These are phyloP conservation scores for Selaginella tamariscina DNA, from an alignment of 75 land plant species.

Conservation along the genomic window DNA sequence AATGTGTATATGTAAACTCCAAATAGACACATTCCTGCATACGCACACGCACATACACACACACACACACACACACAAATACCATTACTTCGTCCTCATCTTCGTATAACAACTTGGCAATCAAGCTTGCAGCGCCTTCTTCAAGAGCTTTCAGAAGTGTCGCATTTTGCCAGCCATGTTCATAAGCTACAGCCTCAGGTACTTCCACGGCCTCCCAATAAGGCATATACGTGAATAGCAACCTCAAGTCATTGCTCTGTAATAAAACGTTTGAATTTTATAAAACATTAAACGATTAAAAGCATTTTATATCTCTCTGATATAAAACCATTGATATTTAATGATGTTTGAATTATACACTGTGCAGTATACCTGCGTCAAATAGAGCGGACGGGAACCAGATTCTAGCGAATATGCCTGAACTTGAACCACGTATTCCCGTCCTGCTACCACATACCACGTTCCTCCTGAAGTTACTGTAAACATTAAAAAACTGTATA, in stretches of 20 bases:
- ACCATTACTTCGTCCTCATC: background rate
- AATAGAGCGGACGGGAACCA: slow-evolving; percentile 43
- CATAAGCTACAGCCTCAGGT: slow-evolving; percentile 31
- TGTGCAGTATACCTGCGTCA: slow-evolving; percentile 52
- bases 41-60: no score
- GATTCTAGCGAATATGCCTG: slow-evolving; percentile 49
- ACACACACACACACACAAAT: no score
- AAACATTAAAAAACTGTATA: no score
- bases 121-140: slow-evolving; percentile 48
- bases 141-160: slow-evolving; percentile 45
- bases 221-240: slow-evolving; percentile 29
- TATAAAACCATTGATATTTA: no score
- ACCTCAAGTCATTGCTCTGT: slow-evolving; percentile 54
- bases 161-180: slow-evolving; percentile 50
- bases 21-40: no score
- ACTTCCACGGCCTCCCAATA: slow-evolving; percentile 44
- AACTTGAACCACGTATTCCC: slow-evolving; percentile 55
- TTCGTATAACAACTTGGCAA: slow-evolving; percentile 26
- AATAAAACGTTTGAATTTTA: slow-evolving; percentile 13
- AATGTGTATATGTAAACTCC: no score
- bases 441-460: slow-evolving; percentile 68
- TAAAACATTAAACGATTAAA: slow-evolving; percentile 14
- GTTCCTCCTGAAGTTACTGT: slow-evolving; percentile 8
- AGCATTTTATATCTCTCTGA: no score
- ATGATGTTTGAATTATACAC: no score